These are phyloP conservation scores for Centella asiatica DNA, from an alignment of 129 eudicot species.

Conservation along the genomic window DNA sequence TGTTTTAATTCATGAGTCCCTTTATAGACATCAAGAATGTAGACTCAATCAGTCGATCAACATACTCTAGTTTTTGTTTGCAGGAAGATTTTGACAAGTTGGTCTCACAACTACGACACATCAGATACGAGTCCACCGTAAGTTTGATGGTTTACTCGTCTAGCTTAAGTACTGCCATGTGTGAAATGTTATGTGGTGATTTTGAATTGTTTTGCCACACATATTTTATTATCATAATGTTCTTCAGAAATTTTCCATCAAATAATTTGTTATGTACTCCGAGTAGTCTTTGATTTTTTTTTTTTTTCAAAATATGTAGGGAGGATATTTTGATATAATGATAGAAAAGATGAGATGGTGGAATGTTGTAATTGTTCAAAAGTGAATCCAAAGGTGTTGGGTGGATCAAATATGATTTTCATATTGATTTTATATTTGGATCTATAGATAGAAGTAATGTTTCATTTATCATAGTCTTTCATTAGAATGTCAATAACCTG, in stretches of 20 bases:
- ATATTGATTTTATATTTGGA: background rate
- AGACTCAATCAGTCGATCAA: background rate
- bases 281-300: no score
- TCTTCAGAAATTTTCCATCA: no score
- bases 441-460: background rate
- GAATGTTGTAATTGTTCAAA: background rate
- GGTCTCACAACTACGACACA: constrained; percentile 56
- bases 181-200: no score
- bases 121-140: constrained; percentile 91
- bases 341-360: no score
- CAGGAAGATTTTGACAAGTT: constrained; percentile 85
- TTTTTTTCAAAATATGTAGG: no score
- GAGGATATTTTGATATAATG: no score
- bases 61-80: constrained; percentile 12
- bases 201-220: no score
- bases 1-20: background rate
- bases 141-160: constrained; percentile 16
- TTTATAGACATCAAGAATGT: background rate
- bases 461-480: background rate
- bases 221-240: no score
- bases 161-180: background rate
- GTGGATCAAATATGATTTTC: background rate
- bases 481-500: no score
- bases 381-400: background rate
- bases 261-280: no score